These are phyloP conservation scores for Suhomyces anneliseae DNA, from an alignment of 1,139 yeast genomes.

Conservation along the genomic window DNA sequence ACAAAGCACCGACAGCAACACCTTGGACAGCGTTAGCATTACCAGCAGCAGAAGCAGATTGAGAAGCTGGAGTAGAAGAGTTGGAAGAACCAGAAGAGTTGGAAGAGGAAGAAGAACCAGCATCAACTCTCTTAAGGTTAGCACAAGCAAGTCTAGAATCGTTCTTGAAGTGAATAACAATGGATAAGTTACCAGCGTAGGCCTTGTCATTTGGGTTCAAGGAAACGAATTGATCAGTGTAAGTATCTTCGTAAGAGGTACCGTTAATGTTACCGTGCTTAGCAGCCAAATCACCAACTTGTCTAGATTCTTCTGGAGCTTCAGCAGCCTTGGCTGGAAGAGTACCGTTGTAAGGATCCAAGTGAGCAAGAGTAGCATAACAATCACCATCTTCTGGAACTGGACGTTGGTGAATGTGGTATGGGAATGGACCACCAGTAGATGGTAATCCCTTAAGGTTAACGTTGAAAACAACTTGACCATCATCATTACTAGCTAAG, in stretches of 20 bases:
- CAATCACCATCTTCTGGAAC: slow-evolving; percentile 45
- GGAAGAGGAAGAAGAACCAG: slow-evolving; percentile 5
- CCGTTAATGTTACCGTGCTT: slow-evolving; percentile 38
- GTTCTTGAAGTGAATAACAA: slow-evolving; percentile 38
- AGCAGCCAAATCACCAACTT: slow-evolving; percentile 46
- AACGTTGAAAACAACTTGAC: slow-evolving; percentile 34
- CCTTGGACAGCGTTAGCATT: slow-evolving; percentile 15
- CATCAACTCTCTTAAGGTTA: slow-evolving; percentile 26
- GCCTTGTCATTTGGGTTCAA: slow-evolving; percentile 37
- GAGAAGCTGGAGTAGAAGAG: background rate
- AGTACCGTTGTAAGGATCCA: slow-evolving; percentile 42
- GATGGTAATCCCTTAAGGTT: slow-evolving; percentile 36
- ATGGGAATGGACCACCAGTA: slow-evolving; percentile 42
- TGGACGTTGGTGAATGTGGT: slow-evolving; percentile 41
- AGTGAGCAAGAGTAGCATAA: slow-evolving; percentile 37
- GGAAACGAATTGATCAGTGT: slow-evolving; percentile 39
- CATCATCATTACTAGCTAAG: slow-evolving; percentile 33
- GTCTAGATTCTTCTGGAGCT: slow-evolving; percentile 21
- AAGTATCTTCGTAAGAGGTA: slow-evolving; percentile 23
- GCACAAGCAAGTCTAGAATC: slow-evolving; percentile 43
- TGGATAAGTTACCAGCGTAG: slow-evolving; percentile 38
- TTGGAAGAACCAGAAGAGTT: background rate
- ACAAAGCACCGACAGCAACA: slow-evolving; percentile 17
- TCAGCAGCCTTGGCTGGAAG: slow-evolving; percentile 23
- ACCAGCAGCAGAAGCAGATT: slow-evolving; percentile 11